A percentile compares a stretch with the other conserved stretches of the same genome.
phyloP scores from a whole-genome alignment of 192 early-diverging fungal species.

The Linnemannia elongata region DNA sequence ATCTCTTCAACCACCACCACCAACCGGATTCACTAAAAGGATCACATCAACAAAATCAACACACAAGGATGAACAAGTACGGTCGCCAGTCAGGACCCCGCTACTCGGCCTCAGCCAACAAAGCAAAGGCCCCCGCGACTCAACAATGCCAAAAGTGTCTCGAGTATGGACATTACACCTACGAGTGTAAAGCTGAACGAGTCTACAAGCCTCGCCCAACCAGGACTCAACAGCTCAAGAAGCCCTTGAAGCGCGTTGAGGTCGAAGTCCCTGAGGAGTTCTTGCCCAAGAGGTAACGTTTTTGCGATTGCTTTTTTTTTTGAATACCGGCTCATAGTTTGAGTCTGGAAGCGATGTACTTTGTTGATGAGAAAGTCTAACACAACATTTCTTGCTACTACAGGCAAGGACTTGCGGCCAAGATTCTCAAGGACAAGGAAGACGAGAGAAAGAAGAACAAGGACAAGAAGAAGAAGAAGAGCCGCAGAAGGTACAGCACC shows the following conservation, averaged over 20 bases:
- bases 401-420: slow-evolving; percentile 62
- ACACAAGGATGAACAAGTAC: slow-evolving; percentile 20
- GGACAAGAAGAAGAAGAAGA: slow-evolving; percentile 21
- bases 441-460: slow-evolving; percentile 46
- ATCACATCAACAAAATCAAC: neutral
- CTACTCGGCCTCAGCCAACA: slow-evolving; percentile 26
- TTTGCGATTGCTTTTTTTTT: neutral
- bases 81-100: slow-evolving; percentile 32
- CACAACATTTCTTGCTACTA: neutral
- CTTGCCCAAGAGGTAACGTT: slow-evolving; percentile 53
- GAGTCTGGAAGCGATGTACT: neutral
- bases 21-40: neutral
- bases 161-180: slow-evolving; percentile 70
- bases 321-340: neutral
- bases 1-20: neutral
- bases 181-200: slow-evolving; percentile 63
- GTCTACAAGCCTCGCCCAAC: slow-evolving; percentile 67
- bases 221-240: slow-evolving; percentile 71
- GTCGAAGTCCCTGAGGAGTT: slow-evolving; percentile 66
- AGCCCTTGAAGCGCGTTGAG: slow-evolving; percentile 63
- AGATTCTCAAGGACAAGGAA: slow-evolving; percentile 63
- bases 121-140: slow-evolving; percentile 58
- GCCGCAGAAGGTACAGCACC: neutral
- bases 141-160: slow-evolving; percentile 73
- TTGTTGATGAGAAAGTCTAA: neutral